Evolutionary conservation across 179 eudicot genomes (phyloP), one percentile per base, ranked within the genome.

Genomic region (Patellifolia procumbens): DNA sequence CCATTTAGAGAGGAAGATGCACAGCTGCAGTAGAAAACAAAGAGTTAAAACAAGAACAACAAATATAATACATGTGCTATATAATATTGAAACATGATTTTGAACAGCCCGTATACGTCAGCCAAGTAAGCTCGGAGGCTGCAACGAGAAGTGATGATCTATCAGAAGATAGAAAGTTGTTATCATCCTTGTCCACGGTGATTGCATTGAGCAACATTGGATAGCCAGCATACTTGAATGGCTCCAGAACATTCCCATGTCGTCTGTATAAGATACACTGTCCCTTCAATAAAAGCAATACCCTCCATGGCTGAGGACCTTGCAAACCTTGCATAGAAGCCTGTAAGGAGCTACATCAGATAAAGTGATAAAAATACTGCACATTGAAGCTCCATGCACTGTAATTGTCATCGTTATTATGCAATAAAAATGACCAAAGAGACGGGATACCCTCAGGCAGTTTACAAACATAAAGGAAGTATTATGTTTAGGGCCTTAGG

Each of bases 271-370:
- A 82, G 70, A 95, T 93, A 78, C 99, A 95, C 73, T 95, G 99
- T 60, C 97, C 99, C 86, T 89, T 95, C 83, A 95, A 84, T 81
- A 95, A 80, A 82, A 95, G 97, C 85, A 93, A 83, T 80, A 93
- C 85, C 85, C 98, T 90, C 99, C 99, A 95, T 28, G 83, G 85
- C 78, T 95, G 99, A 28, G 99, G 99, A 76, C 99, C 99, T 85
- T 95, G 98, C 87, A 95, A 76, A 75, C 99, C 99, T 93, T 95
- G 98, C 91, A 95, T 95, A 39, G 97, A 87, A 78, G 92, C 98
- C 99, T 95, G 73, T 62, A 81, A 78, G 49, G 29, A 76, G 48
- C 22, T 39, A 80, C 69, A 80, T 59, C 28, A 83, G 68, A 17
- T 42, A 77, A 49, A 51, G 39, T 66, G 28, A 72, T 76, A 34